These are phyloP conservation scores for Quillaja saponaria DNA, from an alignment of 306 rosid genomes.

Conservation along the genomic window DNA sequence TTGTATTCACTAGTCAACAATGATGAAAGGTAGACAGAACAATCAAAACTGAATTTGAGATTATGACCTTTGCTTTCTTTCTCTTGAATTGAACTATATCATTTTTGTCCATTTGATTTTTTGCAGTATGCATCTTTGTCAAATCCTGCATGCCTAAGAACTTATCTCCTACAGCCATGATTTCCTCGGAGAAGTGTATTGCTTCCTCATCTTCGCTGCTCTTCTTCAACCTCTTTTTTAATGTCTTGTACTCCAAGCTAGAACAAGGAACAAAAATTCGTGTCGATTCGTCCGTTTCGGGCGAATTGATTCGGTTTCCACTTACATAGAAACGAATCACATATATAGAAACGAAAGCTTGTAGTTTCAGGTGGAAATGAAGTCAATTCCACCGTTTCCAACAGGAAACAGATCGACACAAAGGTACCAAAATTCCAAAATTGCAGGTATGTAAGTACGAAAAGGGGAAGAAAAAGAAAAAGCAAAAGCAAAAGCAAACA, in stretches of 20 bases:
- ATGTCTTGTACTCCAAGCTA: slow-evolving; percentile 46
- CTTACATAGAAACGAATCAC: too few relatives aligned
- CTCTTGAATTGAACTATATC: slow-evolving; percentile 76
- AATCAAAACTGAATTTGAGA: slow-evolving; percentile 1
- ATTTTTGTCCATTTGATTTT: slow-evolving; percentile 39
- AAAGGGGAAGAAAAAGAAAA: too few relatives aligned
- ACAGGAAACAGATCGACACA: too few relatives aligned
- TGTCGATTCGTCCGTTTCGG: too few relatives aligned
- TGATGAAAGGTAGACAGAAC: slow-evolving; percentile 17
- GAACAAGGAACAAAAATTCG: too few relatives aligned
- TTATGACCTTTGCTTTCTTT: slow-evolving; percentile 70
- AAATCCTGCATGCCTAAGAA: slow-evolving; percentile 29
- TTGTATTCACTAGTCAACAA: background rate
- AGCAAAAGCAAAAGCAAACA: too few relatives aligned
- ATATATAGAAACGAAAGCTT: too few relatives aligned
- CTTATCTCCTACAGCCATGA: slow-evolving; percentile 41
- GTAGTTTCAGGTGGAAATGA: too few relatives aligned
- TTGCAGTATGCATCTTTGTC: slow-evolving; percentile 25
- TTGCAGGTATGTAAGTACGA: too few relatives aligned
- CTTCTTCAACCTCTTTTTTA: slow-evolving; percentile 34
- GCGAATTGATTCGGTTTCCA: too few relatives aligned
- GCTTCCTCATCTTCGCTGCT: slow-evolving; percentile 32
- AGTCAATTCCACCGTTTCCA: too few relatives aligned
- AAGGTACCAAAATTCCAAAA: too few relatives aligned
- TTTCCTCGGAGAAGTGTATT: slow-evolving; percentile 33